Conservation (phyloP, 305 asterid genomes). For the Caryopteris hybrid region DNA sequence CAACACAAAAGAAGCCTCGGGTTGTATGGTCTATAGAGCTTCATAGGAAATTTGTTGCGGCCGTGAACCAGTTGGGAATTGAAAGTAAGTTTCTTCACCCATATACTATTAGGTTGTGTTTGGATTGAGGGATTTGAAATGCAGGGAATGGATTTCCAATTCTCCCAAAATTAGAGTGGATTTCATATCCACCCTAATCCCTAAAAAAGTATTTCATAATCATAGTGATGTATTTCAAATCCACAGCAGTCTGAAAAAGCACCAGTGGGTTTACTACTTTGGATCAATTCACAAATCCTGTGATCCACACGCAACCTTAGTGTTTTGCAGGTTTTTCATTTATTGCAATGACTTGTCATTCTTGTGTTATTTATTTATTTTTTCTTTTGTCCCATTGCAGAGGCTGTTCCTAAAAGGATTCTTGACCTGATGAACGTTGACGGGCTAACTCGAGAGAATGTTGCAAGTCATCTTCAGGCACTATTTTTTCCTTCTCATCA, state of each 20-base stretch:
- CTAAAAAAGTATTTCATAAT: background rate
- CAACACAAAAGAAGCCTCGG: constrained; percentile 60
- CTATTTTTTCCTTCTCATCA: constrained; percentile 10
- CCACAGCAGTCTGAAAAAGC: background rate
- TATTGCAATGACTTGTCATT: background rate
- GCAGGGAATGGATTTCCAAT: background rate
- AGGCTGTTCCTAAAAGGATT: constrained; percentile 97
- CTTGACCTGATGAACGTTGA: constrained; percentile 97
- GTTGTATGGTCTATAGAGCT: constrained; percentile 73
- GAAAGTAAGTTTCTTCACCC: constrained; percentile 38
- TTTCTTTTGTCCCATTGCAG: constrained; percentile 35
- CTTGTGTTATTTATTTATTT: background rate
- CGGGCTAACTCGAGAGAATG: constrained; percentile 94
- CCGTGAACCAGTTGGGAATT: constrained; percentile 62
- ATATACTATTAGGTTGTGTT: background rate
- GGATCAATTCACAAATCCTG: background rate
- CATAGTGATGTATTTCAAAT: background rate
- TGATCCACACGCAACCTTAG: background rate
- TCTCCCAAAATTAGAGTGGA: too few species aligned
- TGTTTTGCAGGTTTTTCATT: constrained; percentile 1
- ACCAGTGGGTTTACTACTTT: background rate
- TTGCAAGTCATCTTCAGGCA: constrained; percentile 99
- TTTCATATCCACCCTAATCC: too few species aligned
- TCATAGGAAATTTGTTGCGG: constrained; percentile 66
- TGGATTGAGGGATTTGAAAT: background rate